Evolutionary conservation across 352 stramenopile genomes (phyloP).

Genomic region (Phytophthora sp.): DNA sequence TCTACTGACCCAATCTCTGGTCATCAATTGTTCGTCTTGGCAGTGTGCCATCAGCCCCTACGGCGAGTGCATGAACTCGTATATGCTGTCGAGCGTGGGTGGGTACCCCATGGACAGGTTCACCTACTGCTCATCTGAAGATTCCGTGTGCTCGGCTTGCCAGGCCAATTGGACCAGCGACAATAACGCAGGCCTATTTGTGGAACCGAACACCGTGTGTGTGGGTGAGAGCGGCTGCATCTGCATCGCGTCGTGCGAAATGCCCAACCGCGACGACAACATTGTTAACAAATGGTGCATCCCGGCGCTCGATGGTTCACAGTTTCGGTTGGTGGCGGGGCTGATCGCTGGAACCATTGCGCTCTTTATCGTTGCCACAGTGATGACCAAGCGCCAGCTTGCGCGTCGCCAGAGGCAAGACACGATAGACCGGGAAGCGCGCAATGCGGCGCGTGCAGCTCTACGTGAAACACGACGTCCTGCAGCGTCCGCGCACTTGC

Average conservation of each 20-base stretch:
- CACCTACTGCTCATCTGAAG: constrained; percentile 46
- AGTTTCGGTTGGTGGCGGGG: constrained; percentile 36
- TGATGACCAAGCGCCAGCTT: constrained; percentile 34
- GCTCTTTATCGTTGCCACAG: constrained; percentile 32
- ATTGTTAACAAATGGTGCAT: constrained; percentile 41
- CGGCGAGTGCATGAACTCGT: constrained; percentile 40
- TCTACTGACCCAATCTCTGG: not conserved
- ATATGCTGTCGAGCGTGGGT: constrained; percentile 22
- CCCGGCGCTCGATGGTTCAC: constrained; percentile 27
- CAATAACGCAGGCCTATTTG: constrained; percentile 13
- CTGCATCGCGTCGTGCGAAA: constrained; percentile 47
- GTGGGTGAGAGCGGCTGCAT: constrained; percentile 47
- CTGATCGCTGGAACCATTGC: constrained; percentile 32
- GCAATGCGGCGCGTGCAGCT: constrained; percentile 11
- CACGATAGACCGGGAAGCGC: constrained; percentile 16
- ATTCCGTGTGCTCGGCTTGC: constrained; percentile 39
- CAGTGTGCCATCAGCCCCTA: constrained; percentile 45
- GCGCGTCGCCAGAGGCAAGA: constrained; percentile 23
- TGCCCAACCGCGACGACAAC: constrained; percentile 27
- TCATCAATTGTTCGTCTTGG: constrained; percentile 1
- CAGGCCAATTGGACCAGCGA: constrained; percentile 31
- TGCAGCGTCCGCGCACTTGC: constrained; percentile 25
- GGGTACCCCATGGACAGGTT: constrained; percentile 39
- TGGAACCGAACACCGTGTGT: constrained; percentile 32
- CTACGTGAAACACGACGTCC: constrained; percentile 23